These are phyloP conservation scores for Peronospora belbahrii DNA, from an alignment of 352 stramenopile genomes.

Conservation along the genomic window DNA sequence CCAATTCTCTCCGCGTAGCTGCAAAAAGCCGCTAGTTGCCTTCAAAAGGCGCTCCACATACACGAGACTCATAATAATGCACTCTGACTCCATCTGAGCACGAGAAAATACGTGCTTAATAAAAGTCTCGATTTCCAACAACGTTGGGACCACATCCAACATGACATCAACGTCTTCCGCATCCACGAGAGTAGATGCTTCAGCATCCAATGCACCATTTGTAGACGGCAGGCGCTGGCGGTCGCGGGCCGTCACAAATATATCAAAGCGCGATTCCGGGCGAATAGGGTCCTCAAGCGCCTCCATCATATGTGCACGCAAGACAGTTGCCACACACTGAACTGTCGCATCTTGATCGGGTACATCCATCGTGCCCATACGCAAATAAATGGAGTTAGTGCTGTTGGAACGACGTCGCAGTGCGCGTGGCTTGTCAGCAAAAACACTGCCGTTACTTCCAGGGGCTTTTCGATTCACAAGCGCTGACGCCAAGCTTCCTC, in stretches of 20 bases:
- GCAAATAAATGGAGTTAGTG: conserved; percentile 90
- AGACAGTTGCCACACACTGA: conserved; percentile 92
- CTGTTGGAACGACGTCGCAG: conserved; percentile 89
- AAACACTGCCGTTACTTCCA: conserved; percentile 11
- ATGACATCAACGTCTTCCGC: conserved; percentile 24
- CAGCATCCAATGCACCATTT: conserved; percentile 19
- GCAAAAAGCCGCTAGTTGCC: conserved; percentile 65
- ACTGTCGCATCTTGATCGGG: conserved; percentile 95
- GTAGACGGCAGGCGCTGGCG: conserved; percentile 24
- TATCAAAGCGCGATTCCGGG: conserved; percentile 49
- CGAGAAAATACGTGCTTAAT: conserved; percentile 90
- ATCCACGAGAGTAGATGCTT: conserved; percentile 21
- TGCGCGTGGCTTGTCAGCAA: conserved; percentile 25
- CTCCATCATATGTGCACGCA: conserved; percentile 93
- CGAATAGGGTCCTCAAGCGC: conserved; percentile 49
- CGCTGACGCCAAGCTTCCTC: conserved; percentile 18
- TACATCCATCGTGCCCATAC: conserved; percentile 91
- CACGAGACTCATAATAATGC: conserved; percentile 96
- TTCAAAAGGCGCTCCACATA: conserved; percentile 96
- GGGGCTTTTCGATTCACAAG: conserved; percentile 8
- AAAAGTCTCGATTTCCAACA: conserved; percentile 88
- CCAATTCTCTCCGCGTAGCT: conserved; percentile 88
- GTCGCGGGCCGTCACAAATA: conserved; percentile 61
- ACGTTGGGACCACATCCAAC: conserved; percentile 60
- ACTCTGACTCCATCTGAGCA: conserved; percentile 92